phyloP scores from a whole-genome alignment of 352 stramenopile genomes.

The Globisporangium mamillatum region DNA sequence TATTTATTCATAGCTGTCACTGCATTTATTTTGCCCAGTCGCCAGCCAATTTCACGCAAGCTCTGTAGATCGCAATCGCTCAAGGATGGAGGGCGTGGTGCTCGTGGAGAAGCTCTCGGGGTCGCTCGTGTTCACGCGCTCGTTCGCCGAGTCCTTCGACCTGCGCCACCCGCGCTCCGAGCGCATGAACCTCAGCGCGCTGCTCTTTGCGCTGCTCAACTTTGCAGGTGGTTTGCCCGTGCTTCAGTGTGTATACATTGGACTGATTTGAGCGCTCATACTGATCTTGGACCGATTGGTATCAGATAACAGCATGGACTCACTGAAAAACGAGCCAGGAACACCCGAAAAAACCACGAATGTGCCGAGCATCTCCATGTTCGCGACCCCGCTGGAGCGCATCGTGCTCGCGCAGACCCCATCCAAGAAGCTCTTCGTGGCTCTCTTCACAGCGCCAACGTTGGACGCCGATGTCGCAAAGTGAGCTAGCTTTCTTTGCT shows the following conservation, averaged over 20 bases:
- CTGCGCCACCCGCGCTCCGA: slow-evolving; percentile 42
- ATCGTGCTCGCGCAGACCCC: slow-evolving; percentile 41
- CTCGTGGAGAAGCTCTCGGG: slow-evolving; percentile 48
- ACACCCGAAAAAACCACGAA: not conserved
- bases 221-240: slow-evolving; percentile 36
- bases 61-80: not conserved
- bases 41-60: not conserved
- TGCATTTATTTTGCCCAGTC: too few relatives aligned
- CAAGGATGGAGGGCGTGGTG: slow-evolving; percentile 54
- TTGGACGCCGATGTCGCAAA: slow-evolving; percentile 29
- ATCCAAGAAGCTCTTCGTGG: slow-evolving; percentile 37
- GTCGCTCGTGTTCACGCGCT: slow-evolving; percentile 46
- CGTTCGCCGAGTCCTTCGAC: slow-evolving; percentile 50
- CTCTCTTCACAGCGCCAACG: slow-evolving; percentile 34
- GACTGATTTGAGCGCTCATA: too few relatives aligned
- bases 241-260: not conserved
- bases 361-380: slow-evolving; percentile 28
- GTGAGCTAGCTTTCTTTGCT: slow-evolving; percentile 19
- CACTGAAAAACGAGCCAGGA: not conserved
- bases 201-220: slow-evolving; percentile 65
- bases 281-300: too few relatives aligned
- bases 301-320: slow-evolving; percentile 12
- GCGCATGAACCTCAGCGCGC: slow-evolving; percentile 55
- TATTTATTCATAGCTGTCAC: not conserved
- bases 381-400: slow-evolving; percentile 42